Evolutionary conservation across 176 grass and related monocot species (phyloP), one percentile per base, ranked within the genome.

Genomic region (Lolium rigidum): DNA sequence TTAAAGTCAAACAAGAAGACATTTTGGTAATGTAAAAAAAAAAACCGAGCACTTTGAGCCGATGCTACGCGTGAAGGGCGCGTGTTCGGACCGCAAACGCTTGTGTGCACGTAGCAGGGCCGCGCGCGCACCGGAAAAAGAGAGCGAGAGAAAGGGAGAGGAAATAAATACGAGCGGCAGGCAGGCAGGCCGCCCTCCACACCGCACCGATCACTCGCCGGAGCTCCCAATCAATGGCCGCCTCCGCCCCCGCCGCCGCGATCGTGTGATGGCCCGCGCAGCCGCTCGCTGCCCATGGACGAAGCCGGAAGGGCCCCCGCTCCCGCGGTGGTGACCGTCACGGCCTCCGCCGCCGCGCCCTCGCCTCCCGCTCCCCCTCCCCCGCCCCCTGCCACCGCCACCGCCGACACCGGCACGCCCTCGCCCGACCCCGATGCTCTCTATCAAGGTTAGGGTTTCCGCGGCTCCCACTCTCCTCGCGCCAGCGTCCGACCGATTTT

Each of bases 211-310:
- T 84, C 89, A 87, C 76, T 84, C 81, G 76, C 66, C 89, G 82
- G 90, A 86, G 90, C 82, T 39, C 70, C 54, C 63, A 9, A 90
- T 89, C 89, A 89, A 93, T 91, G 92, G 92, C 89, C 52, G 86
- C n/a, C n/a, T n/a, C n/a, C n/a, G n/a, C 75, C 26, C 52, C 55
- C 18, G 54, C 82, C 79, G 78, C 88, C 11, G 72, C 63, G 80
- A 90, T 91, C 86, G 86, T 68, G 82, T 91, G 86, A 89, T 94
- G 89, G 92, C 43, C 8, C 9, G 11, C 9, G 20, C 74, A 9
- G 65, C 69, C 69, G 13, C 81, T 58, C 80, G 77, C 76, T 56
- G 80, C 84, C 72, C 63, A 91, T 87, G 89, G 89, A 91, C 54
- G 86, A 89, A 77, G 87, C 92, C 80, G 92, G 83, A 88, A 86